These are phyloP conservation scores for Dictyostelium brefeldianum DNA, from an alignment of 78 protist genomes.

Conservation along the genomic window DNA sequence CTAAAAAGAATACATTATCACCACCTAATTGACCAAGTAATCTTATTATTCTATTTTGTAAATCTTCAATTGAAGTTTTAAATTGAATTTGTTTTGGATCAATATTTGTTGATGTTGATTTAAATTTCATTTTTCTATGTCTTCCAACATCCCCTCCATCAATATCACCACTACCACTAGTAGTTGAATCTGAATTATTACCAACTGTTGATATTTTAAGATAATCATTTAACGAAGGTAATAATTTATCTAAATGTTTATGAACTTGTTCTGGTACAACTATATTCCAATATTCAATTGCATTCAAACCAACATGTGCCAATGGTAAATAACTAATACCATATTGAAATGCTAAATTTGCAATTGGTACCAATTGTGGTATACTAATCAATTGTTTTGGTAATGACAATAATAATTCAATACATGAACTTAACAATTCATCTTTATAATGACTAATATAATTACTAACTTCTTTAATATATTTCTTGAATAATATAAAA, in stretches of 20 bases:
- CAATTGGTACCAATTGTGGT: slow-evolving; percentile 40
- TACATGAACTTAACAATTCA: slow-evolving; percentile 84
- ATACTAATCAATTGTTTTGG: slow-evolving; percentile 66
- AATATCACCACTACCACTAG: not conserved
- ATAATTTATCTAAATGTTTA: slow-evolving; percentile 21
- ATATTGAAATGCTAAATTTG: slow-evolving; percentile 35
- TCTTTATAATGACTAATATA: slow-evolving; percentile 60
- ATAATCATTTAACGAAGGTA: slow-evolving; percentile 78
- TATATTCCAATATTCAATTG: slow-evolving; percentile 76
- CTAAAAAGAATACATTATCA: slow-evolving; percentile 39
- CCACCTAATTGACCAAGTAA: slow-evolving; percentile 86
- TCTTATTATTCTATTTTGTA: slow-evolving; percentile 72
- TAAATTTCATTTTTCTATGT: slow-evolving; percentile 13
- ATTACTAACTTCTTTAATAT: slow-evolving; percentile 56
- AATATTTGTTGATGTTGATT: not conserved
- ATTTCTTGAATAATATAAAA: slow-evolving; percentile 56
- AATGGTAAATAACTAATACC: slow-evolving; percentile 87
- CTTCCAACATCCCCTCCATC: not conserved
- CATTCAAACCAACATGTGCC: slow-evolving; percentile 70
- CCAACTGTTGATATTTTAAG: slow-evolving; percentile 27
- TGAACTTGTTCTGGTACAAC: slow-evolving; percentile 39
- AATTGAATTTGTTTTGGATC: slow-evolving; percentile 39
- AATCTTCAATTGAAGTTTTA: slow-evolving; percentile 41
- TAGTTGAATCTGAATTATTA: not conserved
- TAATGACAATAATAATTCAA: slow-evolving; percentile 59